Evolutionary conservation across 2,329 filamentous ascomycete genomes (phyloP).

Genomic region (Calycina herbarum): DNA sequence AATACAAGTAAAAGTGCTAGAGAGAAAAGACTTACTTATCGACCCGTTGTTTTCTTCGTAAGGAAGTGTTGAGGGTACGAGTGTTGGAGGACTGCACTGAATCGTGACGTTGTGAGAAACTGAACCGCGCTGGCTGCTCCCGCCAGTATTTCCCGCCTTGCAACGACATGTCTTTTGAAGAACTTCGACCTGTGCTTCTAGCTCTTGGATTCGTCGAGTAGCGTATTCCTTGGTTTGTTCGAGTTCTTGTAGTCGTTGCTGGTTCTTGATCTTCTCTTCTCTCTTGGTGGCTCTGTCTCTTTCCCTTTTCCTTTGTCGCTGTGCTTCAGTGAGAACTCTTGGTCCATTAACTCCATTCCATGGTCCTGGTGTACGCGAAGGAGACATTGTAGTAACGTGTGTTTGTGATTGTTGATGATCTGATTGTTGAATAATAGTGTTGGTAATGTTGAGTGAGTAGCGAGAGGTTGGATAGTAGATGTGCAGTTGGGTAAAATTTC

Average conservation of each 20-base stretch:
- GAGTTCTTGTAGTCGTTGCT: conserved; percentile 16
- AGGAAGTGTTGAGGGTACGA: not conserved
- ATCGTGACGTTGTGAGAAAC: not conserved
- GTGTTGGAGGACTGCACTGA: not conserved
- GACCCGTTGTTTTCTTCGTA: not conserved
- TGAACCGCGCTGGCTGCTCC: not conserved
- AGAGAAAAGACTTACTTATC: not conserved
- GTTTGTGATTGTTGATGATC: not conserved
- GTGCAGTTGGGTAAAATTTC: not conserved
- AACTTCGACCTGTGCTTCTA: conserved; percentile 15
- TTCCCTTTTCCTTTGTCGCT: conserved; percentile 19
- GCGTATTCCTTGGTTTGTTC: conserved; percentile 13
- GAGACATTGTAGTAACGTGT: conserved; percentile 9
- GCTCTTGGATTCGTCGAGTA: conserved; percentile 16
- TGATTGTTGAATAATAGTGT: not conserved
- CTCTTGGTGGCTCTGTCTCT: conserved; percentile 18
- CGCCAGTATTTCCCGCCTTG: not conserved
- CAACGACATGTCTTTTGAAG: conserved; percentile 14
- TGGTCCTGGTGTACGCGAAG: conserved; percentile 11
- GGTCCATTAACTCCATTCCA: conserved; percentile 22
- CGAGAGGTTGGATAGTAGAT: conserved; percentile 1
- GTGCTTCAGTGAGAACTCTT: conserved; percentile 18
- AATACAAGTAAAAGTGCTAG: too few relatives aligned
- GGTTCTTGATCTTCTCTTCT: conserved; percentile 17
- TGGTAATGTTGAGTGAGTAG: not conserved